These are phyloP conservation scores for Volutella citrinella DNA, from an alignment of 2,329 filamentous ascomycete species.

Conservation along the genomic window DNA sequence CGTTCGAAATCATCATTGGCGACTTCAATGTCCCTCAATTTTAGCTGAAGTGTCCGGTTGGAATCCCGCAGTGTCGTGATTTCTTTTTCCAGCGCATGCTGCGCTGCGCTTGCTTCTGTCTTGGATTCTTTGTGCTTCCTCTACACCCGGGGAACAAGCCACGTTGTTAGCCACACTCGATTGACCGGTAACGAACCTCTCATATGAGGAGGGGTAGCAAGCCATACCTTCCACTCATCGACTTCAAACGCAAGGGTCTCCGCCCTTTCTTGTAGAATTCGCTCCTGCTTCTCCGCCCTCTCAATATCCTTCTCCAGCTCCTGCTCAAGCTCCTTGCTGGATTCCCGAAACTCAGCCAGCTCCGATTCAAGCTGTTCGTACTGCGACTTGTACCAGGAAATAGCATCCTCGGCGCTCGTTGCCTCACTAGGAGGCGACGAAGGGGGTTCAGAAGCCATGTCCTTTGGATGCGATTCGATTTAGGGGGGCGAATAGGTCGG, in stretches of 20 bases:
- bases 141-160: conserved; percentile 42
- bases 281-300: conserved; percentile 88
- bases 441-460: conserved; percentile 55
- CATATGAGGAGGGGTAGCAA: conserved; percentile 2
- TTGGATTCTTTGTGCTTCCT: conserved; percentile 97
- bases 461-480: conserved; percentile 13
- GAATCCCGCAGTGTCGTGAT: conserved; percentile 86
- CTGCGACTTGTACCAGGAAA: conserved; percentile 93
- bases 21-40: conserved; percentile 90
- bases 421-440: conserved; percentile 59
- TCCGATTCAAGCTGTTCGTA: conserved; percentile 92
- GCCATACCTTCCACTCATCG: conserved; percentile 92
- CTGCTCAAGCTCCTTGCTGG: conserved; percentile 88
- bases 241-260: conserved; percentile 84
- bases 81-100: conserved; percentile 88
- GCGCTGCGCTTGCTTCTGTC: conserved; percentile 77
- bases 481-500: conserved; percentile 8
- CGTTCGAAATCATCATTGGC: conserved; percentile 98
- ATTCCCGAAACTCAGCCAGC: conserved; percentile 88
- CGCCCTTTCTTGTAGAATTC: conserved; percentile 79
- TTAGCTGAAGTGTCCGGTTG: conserved; percentile 77
- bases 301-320: conserved; percentile 97
- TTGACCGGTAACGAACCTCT: too few species aligned
- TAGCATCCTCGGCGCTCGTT: conserved; percentile 65
- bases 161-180: conserved; percentile 10